These are phyloP conservation scores for Acanthamoeba polyphaga DNA, from an alignment of 208 protist species.

Conservation along the genomic window DNA sequence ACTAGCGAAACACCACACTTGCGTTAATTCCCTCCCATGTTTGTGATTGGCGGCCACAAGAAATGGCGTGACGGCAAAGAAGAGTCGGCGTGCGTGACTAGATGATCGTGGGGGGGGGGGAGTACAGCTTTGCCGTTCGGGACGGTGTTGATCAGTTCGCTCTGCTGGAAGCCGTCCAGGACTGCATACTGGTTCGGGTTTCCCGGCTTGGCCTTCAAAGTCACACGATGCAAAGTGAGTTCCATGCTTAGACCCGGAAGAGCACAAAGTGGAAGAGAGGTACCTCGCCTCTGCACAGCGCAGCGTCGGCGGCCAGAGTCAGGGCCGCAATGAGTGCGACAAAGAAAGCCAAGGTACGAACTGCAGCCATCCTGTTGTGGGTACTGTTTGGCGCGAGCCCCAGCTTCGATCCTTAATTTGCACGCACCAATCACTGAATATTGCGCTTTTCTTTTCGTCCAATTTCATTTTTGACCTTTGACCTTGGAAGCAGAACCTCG, in stretches of 20 bases:
- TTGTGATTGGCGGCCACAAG: neutral
- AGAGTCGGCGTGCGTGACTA: too few relatives aligned
- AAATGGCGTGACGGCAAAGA: too few relatives aligned
- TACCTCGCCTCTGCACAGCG: slow-evolving; percentile 6
- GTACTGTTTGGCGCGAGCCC: too few relatives aligned
- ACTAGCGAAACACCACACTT: neutral
- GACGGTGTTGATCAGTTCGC: slow-evolving; percentile 65
- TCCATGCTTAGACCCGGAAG: too few relatives aligned
- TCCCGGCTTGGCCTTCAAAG: neutral
- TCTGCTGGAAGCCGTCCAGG: slow-evolving; percentile 17
- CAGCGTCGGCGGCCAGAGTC: neutral
- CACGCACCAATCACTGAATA: too few relatives aligned
- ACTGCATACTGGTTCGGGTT: slow-evolving; percentile 4
- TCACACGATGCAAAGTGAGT: neutral
- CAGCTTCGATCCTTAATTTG: too few relatives aligned
- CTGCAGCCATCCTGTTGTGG: too few relatives aligned
- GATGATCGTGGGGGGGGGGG: too few relatives aligned
- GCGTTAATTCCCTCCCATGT: neutral
- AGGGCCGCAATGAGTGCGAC: neutral
- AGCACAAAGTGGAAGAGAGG: too few relatives aligned
- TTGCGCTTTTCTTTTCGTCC: too few relatives aligned
- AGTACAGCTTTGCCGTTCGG: slow-evolving; percentile 75
- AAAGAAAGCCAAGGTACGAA: neutral
- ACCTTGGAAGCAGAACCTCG: too few relatives aligned
- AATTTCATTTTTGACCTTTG: too few relatives aligned